A percentile compares a stretch with the other conserved stretches of the same genome.
Evolutionary conservation across 768 basidiomycete species (phyloP).

Genomic region (Pulveroboletus frians): DNA sequence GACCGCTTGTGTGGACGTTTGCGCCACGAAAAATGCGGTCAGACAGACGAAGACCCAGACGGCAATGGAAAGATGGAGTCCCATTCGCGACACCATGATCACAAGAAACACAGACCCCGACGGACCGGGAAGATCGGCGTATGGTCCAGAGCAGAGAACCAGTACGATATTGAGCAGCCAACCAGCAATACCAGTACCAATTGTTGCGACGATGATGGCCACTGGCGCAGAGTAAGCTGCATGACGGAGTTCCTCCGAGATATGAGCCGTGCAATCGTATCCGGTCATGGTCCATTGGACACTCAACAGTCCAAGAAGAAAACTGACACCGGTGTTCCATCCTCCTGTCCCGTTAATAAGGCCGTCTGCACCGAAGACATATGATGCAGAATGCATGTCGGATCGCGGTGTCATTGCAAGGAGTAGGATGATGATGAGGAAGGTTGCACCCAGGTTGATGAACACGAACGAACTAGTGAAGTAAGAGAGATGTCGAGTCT

Average conservation of each 20-base stretch:
- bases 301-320: constrained; percentile 42
- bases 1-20: constrained; percentile 47
- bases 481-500: constrained; percentile 32
- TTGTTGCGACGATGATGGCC: constrained; percentile 41
- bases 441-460: constrained; percentile 40
- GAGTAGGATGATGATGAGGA: constrained; percentile 41
- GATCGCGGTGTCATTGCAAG: constrained; percentile 39
- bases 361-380: constrained; percentile 48
- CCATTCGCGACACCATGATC: constrained; percentile 53
- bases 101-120: constrained; percentile 53
- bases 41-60: constrained; percentile 57
- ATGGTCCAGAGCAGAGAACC: constrained; percentile 52
- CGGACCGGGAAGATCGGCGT: constrained; percentile 45
- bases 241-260: constrained; percentile 45
- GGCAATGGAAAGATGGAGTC: constrained; percentile 44
- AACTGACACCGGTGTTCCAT: constrained; percentile 36
- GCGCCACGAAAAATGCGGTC: constrained; percentile 58
- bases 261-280: constrained; percentile 25
- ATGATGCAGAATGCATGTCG: constrained; percentile 53
- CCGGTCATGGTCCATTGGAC: constrained; percentile 45
- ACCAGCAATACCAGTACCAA: constrained; percentile 47
- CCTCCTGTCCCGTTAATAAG: constrained; percentile 42
- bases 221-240: constrained; percentile 45
- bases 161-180: constrained; percentile 65
- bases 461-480: constrained; percentile 38